A percentile compares a stretch with the other conserved stretches of the same genome.
These are phyloP conservation scores for Ogataea siamensis DNA, from an alignment of 805 yeast genomes.

Conservation along the genomic window DNA sequence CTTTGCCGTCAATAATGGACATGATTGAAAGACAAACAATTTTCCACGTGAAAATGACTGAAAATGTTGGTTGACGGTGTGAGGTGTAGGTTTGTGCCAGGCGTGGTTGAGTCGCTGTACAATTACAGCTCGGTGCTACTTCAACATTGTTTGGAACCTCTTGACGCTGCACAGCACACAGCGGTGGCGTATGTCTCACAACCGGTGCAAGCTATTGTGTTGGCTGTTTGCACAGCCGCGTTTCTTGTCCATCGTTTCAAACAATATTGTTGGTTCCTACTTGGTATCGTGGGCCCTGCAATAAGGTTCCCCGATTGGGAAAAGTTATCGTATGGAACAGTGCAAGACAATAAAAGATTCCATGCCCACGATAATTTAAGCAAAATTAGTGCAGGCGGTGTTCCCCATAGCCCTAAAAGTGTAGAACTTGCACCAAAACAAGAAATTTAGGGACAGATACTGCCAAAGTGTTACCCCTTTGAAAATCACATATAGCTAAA, in stretches of 20 bases:
- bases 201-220: no score
- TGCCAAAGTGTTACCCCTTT: constrained; percentile 6
- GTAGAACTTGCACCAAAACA: constrained; percentile 1
- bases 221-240: no score
- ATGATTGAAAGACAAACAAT: constrained; percentile 14
- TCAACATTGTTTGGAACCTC: no score
- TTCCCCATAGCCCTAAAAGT: constrained; percentile 1
- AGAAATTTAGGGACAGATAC: constrained; percentile 4
- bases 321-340: constrained; percentile 3
- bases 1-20: constrained; percentile 57
- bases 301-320: constrained; percentile 1
- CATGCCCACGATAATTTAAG: background rate
- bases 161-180: no score
- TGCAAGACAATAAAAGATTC: constrained; percentile 1
- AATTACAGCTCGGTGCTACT: no score
- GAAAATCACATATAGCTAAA: constrained; percentile 3
- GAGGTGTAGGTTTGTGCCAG: constrained; percentile 1
- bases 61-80: constrained; percentile 9
- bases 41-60: constrained; percentile 6
- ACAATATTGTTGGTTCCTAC: background rate
- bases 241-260: background rate
- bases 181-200: no score
- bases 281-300: constrained; percentile 1
- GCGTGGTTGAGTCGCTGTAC: background rate
- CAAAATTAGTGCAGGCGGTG: constrained; percentile 5